These are phyloP conservation scores for Annulohypoxylon nitens DNA, from an alignment of 495 filamentous ascomycete species.

Conservation along the genomic window DNA sequence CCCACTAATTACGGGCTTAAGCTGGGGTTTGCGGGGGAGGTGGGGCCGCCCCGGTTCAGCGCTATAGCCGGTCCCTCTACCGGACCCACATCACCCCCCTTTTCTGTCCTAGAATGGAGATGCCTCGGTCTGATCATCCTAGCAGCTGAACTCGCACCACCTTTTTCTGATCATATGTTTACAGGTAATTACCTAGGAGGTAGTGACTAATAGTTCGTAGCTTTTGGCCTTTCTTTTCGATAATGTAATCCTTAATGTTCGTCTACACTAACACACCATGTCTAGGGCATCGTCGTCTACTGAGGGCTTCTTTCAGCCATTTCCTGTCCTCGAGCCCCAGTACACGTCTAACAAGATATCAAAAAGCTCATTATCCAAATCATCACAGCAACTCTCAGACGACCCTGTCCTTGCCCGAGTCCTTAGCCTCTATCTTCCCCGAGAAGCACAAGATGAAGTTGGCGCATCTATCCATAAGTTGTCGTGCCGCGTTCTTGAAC, in stretches of 20 bases:
- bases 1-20: not conserved
- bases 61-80: not conserved
- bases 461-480: not conserved
- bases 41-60: not conserved
- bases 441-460: not conserved
- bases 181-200: too few relatives aligned
- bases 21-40: not conserved
- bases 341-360: not conserved
- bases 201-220: too few relatives aligned
- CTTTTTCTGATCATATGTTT: too few relatives aligned
- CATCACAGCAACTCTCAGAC: slow-evolving; percentile 1
- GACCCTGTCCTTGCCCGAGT: not conserved
- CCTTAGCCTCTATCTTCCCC: not conserved
- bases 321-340: not conserved
- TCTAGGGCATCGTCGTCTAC: not conserved
- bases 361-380: not conserved
- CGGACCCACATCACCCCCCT: not conserved
- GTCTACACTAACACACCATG: not conserved
- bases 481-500: not conserved
- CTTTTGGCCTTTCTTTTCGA: not conserved
- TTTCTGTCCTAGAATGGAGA: not conserved
- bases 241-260: not conserved
- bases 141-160: not conserved
- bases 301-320: slow-evolving; percentile 1
- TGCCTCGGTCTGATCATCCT: not conserved